Conservation (phyloP, 371 early-diverging fungal species). For the Fennellomyces sp. region DNA sequence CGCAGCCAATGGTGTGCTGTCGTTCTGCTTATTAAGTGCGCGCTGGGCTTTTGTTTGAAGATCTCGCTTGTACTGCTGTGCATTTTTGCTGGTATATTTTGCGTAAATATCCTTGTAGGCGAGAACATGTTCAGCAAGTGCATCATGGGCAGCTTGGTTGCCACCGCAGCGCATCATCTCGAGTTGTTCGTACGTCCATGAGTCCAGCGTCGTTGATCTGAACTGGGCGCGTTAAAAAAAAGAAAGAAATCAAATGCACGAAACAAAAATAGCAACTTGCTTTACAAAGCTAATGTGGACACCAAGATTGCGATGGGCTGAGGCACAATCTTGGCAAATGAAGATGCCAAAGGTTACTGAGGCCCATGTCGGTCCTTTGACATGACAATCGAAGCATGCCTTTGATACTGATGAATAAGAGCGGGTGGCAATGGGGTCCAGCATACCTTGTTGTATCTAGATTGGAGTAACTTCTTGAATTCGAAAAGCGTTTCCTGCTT, state of each 20-base stretch:
- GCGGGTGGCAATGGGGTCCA: not conserved
- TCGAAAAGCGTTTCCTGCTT: conserved; percentile 63
- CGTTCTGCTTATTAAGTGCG: not conserved
- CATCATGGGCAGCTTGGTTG: conserved; percentile 77
- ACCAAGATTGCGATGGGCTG: conserved; percentile 93
- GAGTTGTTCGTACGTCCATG: conserved; percentile 91
- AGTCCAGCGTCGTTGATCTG: conserved; percentile 84
- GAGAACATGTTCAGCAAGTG: conserved; percentile 34
- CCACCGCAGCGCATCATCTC: conserved; percentile 88
- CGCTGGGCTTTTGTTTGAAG: conserved; percentile 38
- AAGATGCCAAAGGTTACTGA: conserved; percentile 96
- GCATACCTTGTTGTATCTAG: conserved; percentile 83
- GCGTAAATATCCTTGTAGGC: conserved; percentile 70
- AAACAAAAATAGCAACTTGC: conserved; percentile 40
- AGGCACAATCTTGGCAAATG: conserved; percentile 97
- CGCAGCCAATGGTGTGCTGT: not conserved
- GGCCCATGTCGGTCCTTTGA: conserved; percentile 97
- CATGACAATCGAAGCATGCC: conserved; percentile 96
- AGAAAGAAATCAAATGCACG: not conserved
- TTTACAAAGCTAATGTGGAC: conserved; percentile 96
- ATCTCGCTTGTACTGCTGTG: conserved; percentile 79
- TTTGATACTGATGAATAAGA: conserved; percentile 19
- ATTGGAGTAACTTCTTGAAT: conserved; percentile 70
- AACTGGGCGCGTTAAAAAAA: not conserved
- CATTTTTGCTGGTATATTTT: conserved; percentile 80